Percentiles rank a stretch among this genome's conserved stretches.
Conservation (phyloP, 768 basidiomycete genomes). For the Baorangia bicolor region DNA sequence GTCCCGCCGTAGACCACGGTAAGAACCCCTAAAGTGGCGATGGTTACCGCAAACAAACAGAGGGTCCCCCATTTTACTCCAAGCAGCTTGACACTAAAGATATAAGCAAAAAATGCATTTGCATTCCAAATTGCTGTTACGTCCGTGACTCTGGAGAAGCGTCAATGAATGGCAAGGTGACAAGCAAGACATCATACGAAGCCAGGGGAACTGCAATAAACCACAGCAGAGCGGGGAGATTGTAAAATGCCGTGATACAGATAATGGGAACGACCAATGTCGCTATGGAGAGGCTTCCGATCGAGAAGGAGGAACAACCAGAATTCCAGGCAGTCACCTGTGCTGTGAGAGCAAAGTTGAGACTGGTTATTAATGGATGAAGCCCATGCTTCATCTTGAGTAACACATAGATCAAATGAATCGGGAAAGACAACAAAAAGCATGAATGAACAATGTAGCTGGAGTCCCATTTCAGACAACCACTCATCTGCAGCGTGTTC, state of each 20-base stretch:
- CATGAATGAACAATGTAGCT: slow-evolving; percentile 88
- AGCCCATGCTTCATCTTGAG: slow-evolving; percentile 48
- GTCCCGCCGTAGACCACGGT: slow-evolving; percentile 81
- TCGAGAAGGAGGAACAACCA: neutral
- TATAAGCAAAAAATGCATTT: slow-evolving; percentile 88
- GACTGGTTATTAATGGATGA: slow-evolving; percentile 47
- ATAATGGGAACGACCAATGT: slow-evolving; percentile 36
- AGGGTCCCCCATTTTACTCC: slow-evolving; percentile 60
- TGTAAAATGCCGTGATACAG: slow-evolving; percentile 45
- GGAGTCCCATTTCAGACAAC: slow-evolving; percentile 5
- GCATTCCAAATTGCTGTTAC: slow-evolving; percentile 89
- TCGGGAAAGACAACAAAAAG: slow-evolving; percentile 75
- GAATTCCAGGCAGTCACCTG: slow-evolving; percentile 19
- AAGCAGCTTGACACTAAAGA: slow-evolving; percentile 76
- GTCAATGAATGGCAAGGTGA: slow-evolving; percentile 4
- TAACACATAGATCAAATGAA: slow-evolving; percentile 71
- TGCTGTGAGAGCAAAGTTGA: slow-evolving; percentile 47
- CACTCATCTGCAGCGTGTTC: neutral
- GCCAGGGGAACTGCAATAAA: slow-evolving; percentile 68
- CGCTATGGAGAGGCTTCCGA: slow-evolving; percentile 24
- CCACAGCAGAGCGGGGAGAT: slow-evolving; percentile 69
- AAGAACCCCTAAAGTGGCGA: slow-evolving; percentile 81
- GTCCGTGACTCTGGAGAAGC: slow-evolving; percentile 63
- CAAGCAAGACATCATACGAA: slow-evolving; percentile 49
- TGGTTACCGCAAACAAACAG: slow-evolving; percentile 65